Evolutionary conservation across 768 basidiomycete genomes (phyloP), one percentile per base, ranked within the genome.

Genomic region (Lactarius sp.): DNA sequence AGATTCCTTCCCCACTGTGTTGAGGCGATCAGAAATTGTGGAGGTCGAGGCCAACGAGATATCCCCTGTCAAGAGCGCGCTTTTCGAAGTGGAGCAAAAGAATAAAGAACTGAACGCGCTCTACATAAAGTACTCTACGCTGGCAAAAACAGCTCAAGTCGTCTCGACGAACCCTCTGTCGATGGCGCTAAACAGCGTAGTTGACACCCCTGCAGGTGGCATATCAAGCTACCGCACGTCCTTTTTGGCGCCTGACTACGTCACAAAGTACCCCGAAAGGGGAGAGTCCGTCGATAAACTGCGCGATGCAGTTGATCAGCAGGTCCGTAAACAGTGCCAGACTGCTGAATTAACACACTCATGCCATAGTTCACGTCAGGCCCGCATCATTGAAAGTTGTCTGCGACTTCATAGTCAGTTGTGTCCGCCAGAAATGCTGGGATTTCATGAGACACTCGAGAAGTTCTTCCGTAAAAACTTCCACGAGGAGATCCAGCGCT

Each of bases 381-480:
- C 89, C 39, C 85, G 86, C 51, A 83, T 88, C 54, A 89, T 98
- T 54, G 89, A 94, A 66, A 84, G 83, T 58, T 94, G 92, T 71
- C 79, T 98, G 58, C 85, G 83, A 68, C 80, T 98, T 6, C 94
- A 98, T 71, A 86, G 85, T 2, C 80, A 85, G 51, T 76, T 96
- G 36, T 94, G 93, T 71, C 84, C 91, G 0, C 82, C 85, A 13
- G 93, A 94, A 72, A 96, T 97, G 82, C 76, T 88, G n/a, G 83
- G 86, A 5, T 98, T 98, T 81, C 95, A 98, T 71, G 86, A 88
- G 63, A 93, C 92, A 0, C 79, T 98, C 51, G 87, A 91, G 72
- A 86, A 82, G 65, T 88, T 94, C 74, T 94, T 92, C 79, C 82
- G 79, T 60, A 90, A 88, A 73, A 92, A 92, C 70, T 94, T 92